Evolutionary conservation across 2,329 filamentous ascomycete species (phyloP).

Genomic region (Neocatenulostroma microsporum): DNA sequence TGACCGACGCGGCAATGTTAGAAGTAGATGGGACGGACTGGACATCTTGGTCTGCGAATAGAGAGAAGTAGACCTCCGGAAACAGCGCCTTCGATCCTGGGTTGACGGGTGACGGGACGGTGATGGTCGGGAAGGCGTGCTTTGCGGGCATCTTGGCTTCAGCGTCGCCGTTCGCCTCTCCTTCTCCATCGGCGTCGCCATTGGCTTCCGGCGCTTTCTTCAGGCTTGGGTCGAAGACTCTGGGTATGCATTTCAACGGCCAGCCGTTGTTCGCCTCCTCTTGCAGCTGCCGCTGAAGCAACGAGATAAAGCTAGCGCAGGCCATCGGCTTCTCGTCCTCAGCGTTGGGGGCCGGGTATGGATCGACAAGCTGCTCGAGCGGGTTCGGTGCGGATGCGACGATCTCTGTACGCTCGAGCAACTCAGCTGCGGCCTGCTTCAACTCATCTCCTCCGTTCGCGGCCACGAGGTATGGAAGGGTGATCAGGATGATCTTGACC

Average conservation of each 20-base stretch:
- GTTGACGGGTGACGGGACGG: conserved; percentile 66
- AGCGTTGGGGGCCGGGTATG: conserved; percentile 53
- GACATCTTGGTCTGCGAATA: conserved; percentile 79
- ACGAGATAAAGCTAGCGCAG: conserved; percentile 64
- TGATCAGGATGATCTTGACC: conserved; percentile 92
- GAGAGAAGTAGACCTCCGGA: conserved; percentile 88
- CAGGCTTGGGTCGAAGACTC: conserved; percentile 42
- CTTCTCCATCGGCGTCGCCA: conserved; percentile 20
- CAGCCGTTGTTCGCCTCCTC: conserved; percentile 66
- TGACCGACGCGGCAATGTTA: conserved; percentile 69
- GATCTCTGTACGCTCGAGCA: conserved; percentile 91
- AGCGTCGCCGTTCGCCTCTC: conserved; percentile 57
- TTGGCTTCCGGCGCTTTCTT: conserved; percentile 12
- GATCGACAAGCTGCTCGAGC: conserved; percentile 77
- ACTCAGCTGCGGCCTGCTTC: conserved; percentile 63
- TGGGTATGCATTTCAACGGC: conserved; percentile 59
- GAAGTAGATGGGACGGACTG: conserved; percentile 71
- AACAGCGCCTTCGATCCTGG: conserved; percentile 71
- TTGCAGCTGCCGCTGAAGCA: conserved; percentile 81
- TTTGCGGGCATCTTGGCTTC: conserved; percentile 45
- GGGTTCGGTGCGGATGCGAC: conserved; percentile 83
- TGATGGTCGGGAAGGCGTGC: conserved; percentile 68
- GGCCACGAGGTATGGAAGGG: conserved; percentile 81
- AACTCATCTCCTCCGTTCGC: conserved; percentile 58
- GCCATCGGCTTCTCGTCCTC: conserved; percentile 54